Base-by-base conservation (phyloP, 164 flowering plant genomes). In the Aristolochia fimbriata region DNA sequence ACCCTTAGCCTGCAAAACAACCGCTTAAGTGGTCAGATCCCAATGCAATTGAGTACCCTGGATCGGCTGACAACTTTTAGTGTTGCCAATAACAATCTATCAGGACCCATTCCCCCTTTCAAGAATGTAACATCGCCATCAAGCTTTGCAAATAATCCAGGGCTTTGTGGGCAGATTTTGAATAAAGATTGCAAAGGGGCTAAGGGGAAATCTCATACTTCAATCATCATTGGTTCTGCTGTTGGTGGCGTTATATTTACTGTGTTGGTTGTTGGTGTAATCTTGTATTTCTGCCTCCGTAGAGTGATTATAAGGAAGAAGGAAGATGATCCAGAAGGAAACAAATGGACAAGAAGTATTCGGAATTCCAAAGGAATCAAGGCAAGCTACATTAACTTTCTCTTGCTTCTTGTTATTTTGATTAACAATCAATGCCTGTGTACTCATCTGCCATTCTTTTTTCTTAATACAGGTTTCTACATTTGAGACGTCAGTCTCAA, bases 341-440 rank as follows among this genome's bases (percentile, higher is more conserved):
- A 92, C 63, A 83, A 75, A 69, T 91, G 97, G 97, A 86, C 96
- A 16, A 85, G 69, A 77, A 75, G 66, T 65, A 67, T 91, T 2
- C 80, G 79, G 70, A 90, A 88, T 64, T 57, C 74, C 20, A 86
- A 85, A 69, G 78, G 68, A 66, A 75, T 83, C 52, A 80, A 91
- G 95, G 96, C 62, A 30, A 63, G 66, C 27, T 55, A 20, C n/a
- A 24, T 46, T 46, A 1, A n/a, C 4, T 27, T 25, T 12, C 60
- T 56, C 33, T 9, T 15, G 16, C 25, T 21, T 46, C 17, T 37
- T 37, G 30, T 10, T 37, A 7, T 37, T 37, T 37, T 7, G 43
- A 37, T 37, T 37, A 37, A 37, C 12, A 37, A 37, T 37, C 43
- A 37, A 37, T 37, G 43, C 4, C 12, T 10, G 43, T 37, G 43